phyloP scores from a whole-genome alignment of 2,329 filamentous ascomycete genomes.

The Ophiostoma himal-ulmi region DNA sequence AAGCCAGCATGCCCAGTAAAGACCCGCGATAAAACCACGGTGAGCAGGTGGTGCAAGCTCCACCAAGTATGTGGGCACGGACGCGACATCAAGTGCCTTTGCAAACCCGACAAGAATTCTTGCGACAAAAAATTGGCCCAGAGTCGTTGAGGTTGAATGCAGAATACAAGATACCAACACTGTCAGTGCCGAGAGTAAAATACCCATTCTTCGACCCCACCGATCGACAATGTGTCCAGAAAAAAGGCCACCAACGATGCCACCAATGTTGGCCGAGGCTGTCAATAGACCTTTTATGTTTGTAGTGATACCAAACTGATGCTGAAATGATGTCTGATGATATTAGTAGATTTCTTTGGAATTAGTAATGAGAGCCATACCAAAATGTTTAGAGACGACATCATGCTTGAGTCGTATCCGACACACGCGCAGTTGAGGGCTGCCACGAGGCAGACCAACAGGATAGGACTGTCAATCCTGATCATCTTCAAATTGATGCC shows the following conservation, averaged over 20 bases:
- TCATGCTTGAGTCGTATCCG: neutral
- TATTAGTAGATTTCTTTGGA: neutral
- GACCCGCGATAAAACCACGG: neutral
- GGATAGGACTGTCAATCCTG: neutral
- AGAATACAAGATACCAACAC: neutral
- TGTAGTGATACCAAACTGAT: neutral
- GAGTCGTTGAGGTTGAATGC: neutral
- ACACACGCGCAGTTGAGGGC: neutral
- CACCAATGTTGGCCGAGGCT: neutral
- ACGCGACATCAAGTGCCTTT: neutral
- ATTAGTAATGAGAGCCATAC: neutral
- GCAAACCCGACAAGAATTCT: neutral
- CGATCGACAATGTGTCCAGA: neutral
- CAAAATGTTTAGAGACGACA: slow-evolving; percentile 3
- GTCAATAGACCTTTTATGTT: neutral
- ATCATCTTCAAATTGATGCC: neutral
- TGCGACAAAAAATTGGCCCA: neutral
- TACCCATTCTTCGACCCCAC: neutral
- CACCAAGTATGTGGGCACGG: neutral
- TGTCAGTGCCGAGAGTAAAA: neutral
- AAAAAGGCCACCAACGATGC: neutral
- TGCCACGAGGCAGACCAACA: neutral
- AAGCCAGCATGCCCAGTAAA: slow-evolving; percentile 5
- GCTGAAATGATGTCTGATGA: neutral
- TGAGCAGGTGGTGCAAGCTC: neutral